These are phyloP conservation scores for Endocladia muricata DNA, from an alignment of 31 red algal genomes.

Conservation along the genomic window DNA sequence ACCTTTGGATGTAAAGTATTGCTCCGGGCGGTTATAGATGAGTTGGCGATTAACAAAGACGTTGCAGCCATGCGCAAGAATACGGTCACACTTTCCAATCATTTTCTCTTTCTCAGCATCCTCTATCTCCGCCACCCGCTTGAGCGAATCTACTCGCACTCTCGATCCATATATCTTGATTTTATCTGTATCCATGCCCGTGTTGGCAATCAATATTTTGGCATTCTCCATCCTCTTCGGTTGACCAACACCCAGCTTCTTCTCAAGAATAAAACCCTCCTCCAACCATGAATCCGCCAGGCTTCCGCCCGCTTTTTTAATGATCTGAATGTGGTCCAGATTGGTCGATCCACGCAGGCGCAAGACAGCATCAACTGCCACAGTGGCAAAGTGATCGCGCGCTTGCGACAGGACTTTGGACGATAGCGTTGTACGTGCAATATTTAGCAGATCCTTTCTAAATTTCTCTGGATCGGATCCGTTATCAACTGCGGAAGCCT, in stretches of 20 bases:
- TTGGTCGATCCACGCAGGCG: constrained; percentile 87
- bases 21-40: constrained; percentile 98
- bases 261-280: constrained; percentile 95
- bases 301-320: constrained; percentile 89
- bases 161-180: constrained; percentile 97
- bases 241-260: constrained; percentile 97
- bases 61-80: constrained; percentile 85
- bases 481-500: constrained; percentile 68
- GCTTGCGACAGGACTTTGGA: constrained; percentile 93
- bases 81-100: constrained; percentile 88
- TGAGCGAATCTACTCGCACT: constrained; percentile 84
- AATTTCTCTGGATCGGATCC: constrained; percentile 53
- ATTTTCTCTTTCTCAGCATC: constrained; percentile 95
- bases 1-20: constrained; percentile 91
- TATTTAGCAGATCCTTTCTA: constrained; percentile 78
- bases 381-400: constrained; percentile 85
- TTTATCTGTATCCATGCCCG: constrained; percentile 98
- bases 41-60: constrained; percentile 98
- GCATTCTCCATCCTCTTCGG: constrained; percentile 90
- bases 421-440: constrained; percentile 85
- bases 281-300: constrained; percentile 93
- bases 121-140: constrained; percentile 92
- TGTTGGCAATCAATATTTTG: constrained; percentile 94
- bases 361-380: constrained; percentile 92
- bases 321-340: constrained; percentile 94